Evolutionary conservation across 345 rosid species (phyloP), one percentile per base, ranked within the genome.

Genomic region (Acer yangbiense): DNA sequence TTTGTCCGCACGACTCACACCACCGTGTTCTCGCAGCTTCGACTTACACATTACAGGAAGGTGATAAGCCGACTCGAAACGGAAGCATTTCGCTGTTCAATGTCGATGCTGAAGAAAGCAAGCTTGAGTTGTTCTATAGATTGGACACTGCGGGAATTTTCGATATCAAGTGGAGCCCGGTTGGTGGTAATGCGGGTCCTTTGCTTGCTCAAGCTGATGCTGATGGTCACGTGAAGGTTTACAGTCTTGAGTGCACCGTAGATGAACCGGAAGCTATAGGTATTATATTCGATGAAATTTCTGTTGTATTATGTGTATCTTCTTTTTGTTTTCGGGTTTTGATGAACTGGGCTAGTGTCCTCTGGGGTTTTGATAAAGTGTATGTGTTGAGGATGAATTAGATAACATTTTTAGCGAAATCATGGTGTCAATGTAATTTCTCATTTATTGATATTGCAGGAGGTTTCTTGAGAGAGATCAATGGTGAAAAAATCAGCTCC

Each of bases 171-270:
- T 94, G 97, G 98, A 87, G 84, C 41, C 90, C 86, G 2, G 74
- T 77, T 65, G 87, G 88, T 11, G 70, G 79, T 11, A 74, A 72
- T 77, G 79, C 52, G 7, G 82, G 84, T 54, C 87, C 90, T 66
- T 68, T 87, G 43, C 89, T 93, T 82, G 95, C 95, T 76, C 94
- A 87, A 71, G 93, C 95, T 69, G 97, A 90, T 78, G 95, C 95
- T 18, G 90, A 87, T 76, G 98, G 98, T 7, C 86, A 69, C 86
- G 83, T 93, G 83, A 86, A 86, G 77, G 82, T 92, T 80, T 86
- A 88, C 78, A 70, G 82, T 52, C 75, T 88, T 7, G 85, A 87
- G 76, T 66, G 76, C 62, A 63, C 75, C 73, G 71, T 64, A 20
- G 80, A 78, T 57, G 84, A 75, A 61, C 17, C 61, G 3, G 73